Percentiles rank a stretch among this genome's conserved stretches.
phyloP scores from a whole-genome alignment of 805 yeast species.

The Soucietia sequanensis region DNA sequence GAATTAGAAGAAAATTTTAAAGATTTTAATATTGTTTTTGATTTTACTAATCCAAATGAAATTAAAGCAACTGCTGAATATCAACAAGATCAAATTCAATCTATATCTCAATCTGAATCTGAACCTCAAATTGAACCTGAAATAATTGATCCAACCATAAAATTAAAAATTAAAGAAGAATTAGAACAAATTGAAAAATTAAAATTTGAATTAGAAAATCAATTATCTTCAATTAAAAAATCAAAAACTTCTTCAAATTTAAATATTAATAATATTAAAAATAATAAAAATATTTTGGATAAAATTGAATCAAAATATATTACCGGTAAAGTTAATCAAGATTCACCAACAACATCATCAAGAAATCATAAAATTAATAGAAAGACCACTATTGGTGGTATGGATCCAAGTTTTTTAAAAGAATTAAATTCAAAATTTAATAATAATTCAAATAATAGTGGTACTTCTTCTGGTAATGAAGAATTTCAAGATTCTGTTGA shows the following conservation, averaged over 20 bases:
- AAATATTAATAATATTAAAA: constrained; percentile 11
- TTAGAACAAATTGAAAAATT: constrained; percentile 42
- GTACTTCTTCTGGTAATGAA: constrained; percentile 14
- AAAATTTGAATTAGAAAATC: constrained; percentile 38
- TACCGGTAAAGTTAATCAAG: constrained; percentile 40
- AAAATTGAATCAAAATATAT: constrained; percentile 45
- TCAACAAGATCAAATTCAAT: too few species aligned
- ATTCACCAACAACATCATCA: constrained; percentile 8
- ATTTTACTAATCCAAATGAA: constrained; percentile 16
- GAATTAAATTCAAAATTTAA: constrained; percentile 48
- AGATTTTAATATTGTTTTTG: constrained; percentile 60
- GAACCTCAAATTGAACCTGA: too few species aligned
- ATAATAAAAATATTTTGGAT: constrained; percentile 17
- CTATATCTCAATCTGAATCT: constrained; percentile 10
- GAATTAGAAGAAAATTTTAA: constrained; percentile 68
- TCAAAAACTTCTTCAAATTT: constrained; percentile 5
- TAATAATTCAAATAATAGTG: constrained; percentile 38
- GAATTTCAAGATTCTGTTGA: constrained; percentile 8
- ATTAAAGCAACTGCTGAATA: constrained; percentile 2
- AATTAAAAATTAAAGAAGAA: constrained; percentile 39
- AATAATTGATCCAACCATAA: constrained; percentile 34
- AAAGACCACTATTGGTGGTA: constrained; percentile 33
- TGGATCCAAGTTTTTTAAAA: constrained; percentile 50
- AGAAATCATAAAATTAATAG: constrained; percentile 24
- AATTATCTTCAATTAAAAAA: constrained; percentile 26